Evolutionary conservation across 371 early-diverging fungal genomes (phyloP), one percentile per base, ranked within the genome.

Genomic region (Syncephalastrum contaminatum): DNA sequence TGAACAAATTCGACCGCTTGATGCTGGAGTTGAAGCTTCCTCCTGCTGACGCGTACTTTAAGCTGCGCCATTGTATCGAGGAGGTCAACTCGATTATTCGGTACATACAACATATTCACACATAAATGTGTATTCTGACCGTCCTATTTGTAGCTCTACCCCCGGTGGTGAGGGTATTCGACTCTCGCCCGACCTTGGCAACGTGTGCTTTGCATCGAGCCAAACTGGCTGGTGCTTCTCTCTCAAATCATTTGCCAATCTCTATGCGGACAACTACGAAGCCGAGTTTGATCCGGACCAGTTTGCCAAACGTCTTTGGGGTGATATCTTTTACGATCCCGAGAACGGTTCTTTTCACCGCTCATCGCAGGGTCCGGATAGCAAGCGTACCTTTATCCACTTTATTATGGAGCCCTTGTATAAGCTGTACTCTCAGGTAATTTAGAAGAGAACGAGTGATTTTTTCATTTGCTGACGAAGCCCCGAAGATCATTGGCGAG

Each of bases 1-100:
- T 99, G 52, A 98, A 95, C 85, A 99, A 99, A 77, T 85, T 99
- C 4, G 99, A 99, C 74, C 87, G 99, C 15, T 73, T 98, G 56
- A 96, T 98, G 21, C 56, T 97, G 43, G 99, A 99, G 70, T 80
- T 99, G 42, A 95, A 94, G 59, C 71, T 99, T 30, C 98, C 98
- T 27, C 98, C 97, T 10, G 85, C 83, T 15, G 99, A 98, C 71
- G 97, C 97, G 12, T 99, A 96, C 71, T 93, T 92, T 68, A 98
- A 97, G 72, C 75, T 99, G 53, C 88, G 87, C 59, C 92, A 95
- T 70, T 92, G 92, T 1, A 90, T 98, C 51, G 98, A 97, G 71
- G 95, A 97, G 67, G 94, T 98, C 51, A 98, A 98, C 73, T 67
- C 80, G 0, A 76, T 92, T 10, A 87, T 97, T 30, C 81, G 86